Percentiles rank a stretch among this genome's conserved stretches.
Evolutionary conservation across 1,139 yeast genomes (phyloP).

Genomic region (Taphrina pruni): DNA sequence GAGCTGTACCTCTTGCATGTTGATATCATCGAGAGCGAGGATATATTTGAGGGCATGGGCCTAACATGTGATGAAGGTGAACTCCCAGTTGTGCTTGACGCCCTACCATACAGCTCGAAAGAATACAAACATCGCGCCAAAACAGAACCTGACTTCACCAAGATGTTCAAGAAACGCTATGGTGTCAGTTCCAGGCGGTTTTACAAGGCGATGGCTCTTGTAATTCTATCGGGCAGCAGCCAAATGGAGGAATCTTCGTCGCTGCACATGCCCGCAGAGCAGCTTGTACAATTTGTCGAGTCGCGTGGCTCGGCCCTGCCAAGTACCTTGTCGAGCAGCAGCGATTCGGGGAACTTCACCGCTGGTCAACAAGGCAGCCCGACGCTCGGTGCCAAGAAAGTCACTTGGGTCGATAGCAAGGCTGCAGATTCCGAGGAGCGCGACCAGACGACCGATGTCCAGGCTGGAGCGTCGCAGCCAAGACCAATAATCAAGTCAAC

Average conservation of each 20-base stretch:
- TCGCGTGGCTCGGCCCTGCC: neutral
- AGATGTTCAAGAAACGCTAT: neutral
- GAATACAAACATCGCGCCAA: too few species aligned
- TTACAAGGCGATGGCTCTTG: neutral
- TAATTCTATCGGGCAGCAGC: neutral
- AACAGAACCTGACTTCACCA: neutral
- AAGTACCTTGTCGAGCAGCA: neutral
- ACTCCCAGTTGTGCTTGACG: too few species aligned
- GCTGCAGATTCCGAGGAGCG: too few species aligned
- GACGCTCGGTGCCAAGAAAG: neutral
- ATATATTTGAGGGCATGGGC: too few species aligned
- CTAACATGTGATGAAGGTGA: too few species aligned
- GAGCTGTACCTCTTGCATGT: neutral
- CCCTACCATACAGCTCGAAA: too few species aligned
- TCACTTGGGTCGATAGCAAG: neutral
- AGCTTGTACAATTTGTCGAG: neutral
- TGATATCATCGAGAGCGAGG: slow-evolving; percentile 9
- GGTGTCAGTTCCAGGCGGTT: neutral
- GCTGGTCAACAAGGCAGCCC: neutral
- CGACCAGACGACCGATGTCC: too few species aligned
- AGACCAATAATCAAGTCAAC: neutral
- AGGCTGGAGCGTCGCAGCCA: too few species aligned
- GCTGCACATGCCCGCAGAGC: neutral
- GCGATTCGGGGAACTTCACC: neutral
- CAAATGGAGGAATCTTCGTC: neutral